Evolutionary conservation across 1,284 basidiomycete species (phyloP).

Genomic region (Heterobasidion annosum): DNA sequence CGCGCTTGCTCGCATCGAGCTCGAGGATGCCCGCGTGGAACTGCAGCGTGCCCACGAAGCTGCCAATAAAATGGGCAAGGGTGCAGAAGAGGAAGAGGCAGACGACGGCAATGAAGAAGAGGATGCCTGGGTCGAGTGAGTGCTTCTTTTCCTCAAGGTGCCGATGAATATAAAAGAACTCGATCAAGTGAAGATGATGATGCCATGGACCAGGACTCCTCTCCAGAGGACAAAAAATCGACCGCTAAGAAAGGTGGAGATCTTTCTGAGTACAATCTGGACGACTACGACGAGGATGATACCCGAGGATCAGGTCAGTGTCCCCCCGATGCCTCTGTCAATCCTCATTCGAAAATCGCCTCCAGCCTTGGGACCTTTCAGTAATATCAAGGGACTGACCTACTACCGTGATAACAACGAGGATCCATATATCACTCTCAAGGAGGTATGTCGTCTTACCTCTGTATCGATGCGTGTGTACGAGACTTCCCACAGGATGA

Average conservation of each 20-base stretch:
- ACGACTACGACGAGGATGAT: slow-evolving; percentile 88
- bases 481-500: slow-evolving; percentile 39
- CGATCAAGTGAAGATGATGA: slow-evolving; percentile 38
- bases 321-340: slow-evolving; percentile 5
- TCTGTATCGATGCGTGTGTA: slow-evolving; percentile 1
- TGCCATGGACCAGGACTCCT: slow-evolving; percentile 60
- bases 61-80: slow-evolving; percentile 63
- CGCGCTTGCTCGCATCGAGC: slow-evolving; percentile 78
- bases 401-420: slow-evolving; percentile 91
- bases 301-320: slow-evolving; percentile 44
- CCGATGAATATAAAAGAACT: slow-evolving; percentile 12
- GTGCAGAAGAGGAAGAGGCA: slow-evolving; percentile 48
- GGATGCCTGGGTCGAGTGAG: slow-evolving; percentile 79
- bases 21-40: slow-evolving; percentile 82
- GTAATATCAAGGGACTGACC: slow-evolving; percentile 91
- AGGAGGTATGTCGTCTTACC: slow-evolving; percentile 54
- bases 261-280: slow-evolving; percentile 87
- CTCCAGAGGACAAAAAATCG: background rate
- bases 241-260: slow-evolving; percentile 38
- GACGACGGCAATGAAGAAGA: slow-evolving; percentile 44
- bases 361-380: slow-evolving; percentile 81
- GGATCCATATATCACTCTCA: slow-evolving; percentile 95
- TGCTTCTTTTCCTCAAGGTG: slow-evolving; percentile 16
- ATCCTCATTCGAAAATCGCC: slow-evolving; percentile 1
- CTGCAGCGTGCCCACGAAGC: slow-evolving; percentile 77